Evolutionary conservation across 495 filamentous ascomycete genomes (phyloP).

Genomic region (Hypoxylon trugodes): DNA sequence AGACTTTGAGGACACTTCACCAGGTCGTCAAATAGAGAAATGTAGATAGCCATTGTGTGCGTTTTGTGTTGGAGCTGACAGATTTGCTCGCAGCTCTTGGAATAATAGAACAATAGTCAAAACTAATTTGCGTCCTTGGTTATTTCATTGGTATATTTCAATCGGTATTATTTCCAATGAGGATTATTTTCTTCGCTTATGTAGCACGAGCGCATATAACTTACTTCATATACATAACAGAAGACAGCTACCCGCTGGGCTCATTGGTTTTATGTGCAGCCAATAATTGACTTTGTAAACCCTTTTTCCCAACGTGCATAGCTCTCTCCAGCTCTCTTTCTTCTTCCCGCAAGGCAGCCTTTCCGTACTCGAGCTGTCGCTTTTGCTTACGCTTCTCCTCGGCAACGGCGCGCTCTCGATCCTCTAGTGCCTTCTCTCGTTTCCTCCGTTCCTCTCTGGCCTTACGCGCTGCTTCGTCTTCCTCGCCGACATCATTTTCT

Average conservation of each 20-base stretch:
- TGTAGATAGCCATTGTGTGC: neutral
- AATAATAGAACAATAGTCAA: neutral
- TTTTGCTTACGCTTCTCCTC: constrained; percentile 76
- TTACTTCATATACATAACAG: neutral
- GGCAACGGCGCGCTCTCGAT: constrained; percentile 75
- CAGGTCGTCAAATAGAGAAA: neutral
- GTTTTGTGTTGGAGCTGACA: neutral
- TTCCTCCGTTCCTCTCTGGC: constrained; percentile 70
- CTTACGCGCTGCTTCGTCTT: constrained; percentile 67
- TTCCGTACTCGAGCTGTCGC: constrained; percentile 71
- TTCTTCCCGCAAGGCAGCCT: constrained; percentile 73
- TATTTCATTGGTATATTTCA: neutral
- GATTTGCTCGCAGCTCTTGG: neutral
- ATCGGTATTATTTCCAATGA: neutral
- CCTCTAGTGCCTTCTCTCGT: constrained; percentile 77
- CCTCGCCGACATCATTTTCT: constrained; percentile 55
- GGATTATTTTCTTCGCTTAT: neutral
- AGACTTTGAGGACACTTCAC: constrained; percentile 11
- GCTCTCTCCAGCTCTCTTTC: constrained; percentile 81
- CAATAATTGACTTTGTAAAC: constrained; percentile 70
- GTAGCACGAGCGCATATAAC: neutral
- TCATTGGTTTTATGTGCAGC: constrained; percentile 27
- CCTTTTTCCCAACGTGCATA: constrained; percentile 78
- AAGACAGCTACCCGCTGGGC: constrained; percentile 5
- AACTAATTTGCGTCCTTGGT: too few relatives aligned